Percentiles rank a stretch among this genome's conserved stretches.
These are phyloP conservation scores for Dothiorella sarmentorum DNA, from an alignment of 2,329 filamentous ascomycete species.

Conservation along the genomic window DNA sequence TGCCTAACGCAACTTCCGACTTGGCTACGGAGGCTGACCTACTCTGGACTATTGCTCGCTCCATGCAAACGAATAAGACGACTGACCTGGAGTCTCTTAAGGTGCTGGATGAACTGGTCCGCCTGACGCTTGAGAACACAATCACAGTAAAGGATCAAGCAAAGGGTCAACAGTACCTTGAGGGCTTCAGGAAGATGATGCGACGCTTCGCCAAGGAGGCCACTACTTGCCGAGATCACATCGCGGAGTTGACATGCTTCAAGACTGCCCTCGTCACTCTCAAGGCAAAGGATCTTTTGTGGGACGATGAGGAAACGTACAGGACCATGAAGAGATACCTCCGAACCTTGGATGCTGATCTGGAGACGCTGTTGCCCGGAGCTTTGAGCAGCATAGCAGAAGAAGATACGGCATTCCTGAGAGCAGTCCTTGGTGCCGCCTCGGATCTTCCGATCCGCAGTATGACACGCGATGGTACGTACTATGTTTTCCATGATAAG, in stretches of 20 bases:
- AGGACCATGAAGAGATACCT: constrained; percentile 18
- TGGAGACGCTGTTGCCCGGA: constrained; percentile 1
- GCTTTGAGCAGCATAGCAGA: constrained; percentile 1
- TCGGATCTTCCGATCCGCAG: constrained; percentile 7
- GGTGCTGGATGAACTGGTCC: constrained; percentile 28
- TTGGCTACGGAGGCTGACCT: constrained; percentile 20
- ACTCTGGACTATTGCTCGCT: constrained; percentile 10
- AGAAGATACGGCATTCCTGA: not conserved
- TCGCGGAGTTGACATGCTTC: constrained; percentile 11
- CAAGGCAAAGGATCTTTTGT: not conserved
- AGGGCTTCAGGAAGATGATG: constrained; percentile 27
- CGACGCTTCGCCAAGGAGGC: constrained; percentile 3
- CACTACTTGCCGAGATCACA: constrained; percentile 1
- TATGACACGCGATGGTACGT: constrained; percentile 10
- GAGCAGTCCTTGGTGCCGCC: constrained; percentile 1
- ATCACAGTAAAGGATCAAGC: constrained; percentile 33
- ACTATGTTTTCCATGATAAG: not conserved
- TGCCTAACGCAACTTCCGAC: constrained; percentile 36
- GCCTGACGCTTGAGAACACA: constrained; percentile 29
- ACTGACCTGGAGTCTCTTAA: constrained; percentile 18
- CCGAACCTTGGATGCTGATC: constrained; percentile 1
- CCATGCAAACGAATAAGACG: not conserved
- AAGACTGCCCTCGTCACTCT: constrained; percentile 12
- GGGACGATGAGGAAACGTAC: constrained; percentile 17
- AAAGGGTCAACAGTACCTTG: constrained; percentile 32